Evolutionary conservation across 192 early-diverging fungal genomes (phyloP).

Genomic region (Linnemannia zychae): DNA sequence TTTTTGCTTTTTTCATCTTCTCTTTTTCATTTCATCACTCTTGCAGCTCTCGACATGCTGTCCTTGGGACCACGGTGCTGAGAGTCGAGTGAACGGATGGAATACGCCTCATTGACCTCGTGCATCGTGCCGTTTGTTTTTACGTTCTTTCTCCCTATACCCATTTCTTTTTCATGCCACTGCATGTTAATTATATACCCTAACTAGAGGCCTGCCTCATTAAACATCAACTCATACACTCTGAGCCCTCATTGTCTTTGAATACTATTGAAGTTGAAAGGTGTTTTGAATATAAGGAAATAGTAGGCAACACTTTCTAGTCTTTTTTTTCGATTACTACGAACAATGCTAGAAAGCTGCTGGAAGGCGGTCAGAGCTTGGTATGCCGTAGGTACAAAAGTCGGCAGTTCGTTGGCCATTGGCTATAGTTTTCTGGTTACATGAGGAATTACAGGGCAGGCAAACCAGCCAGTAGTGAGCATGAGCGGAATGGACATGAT

Average conservation of each 20-base stretch:
- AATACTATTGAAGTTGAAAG: not conserved
- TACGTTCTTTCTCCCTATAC: not conserved
- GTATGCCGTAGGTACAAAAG: no score
- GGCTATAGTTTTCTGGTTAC: not conserved
- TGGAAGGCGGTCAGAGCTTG: no score
- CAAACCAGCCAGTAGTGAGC: not conserved
- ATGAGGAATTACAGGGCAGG: not conserved
- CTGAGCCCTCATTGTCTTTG: not conserved
- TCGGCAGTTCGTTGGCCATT: not conserved
- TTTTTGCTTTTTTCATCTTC: not conserved
- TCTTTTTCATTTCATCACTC: not conserved
- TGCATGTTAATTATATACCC: not conserved
- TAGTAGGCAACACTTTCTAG: not conserved
- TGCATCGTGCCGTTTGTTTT: not conserved
- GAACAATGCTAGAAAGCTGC: no score
- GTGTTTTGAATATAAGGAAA: not conserved
- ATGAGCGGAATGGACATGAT: conserved; percentile 8
- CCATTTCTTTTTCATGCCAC: not conserved
- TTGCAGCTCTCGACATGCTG: not conserved
- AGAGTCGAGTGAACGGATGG: not conserved
- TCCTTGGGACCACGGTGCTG: not conserved
- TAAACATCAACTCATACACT: not conserved
- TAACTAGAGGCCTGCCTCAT: not conserved
- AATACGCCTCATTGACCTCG: not conserved
- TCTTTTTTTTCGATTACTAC: not conserved